phyloP scores from a whole-genome alignment of 2,329 filamentous ascomycete genomes.

The Aspergillaceae sp. region DNA sequence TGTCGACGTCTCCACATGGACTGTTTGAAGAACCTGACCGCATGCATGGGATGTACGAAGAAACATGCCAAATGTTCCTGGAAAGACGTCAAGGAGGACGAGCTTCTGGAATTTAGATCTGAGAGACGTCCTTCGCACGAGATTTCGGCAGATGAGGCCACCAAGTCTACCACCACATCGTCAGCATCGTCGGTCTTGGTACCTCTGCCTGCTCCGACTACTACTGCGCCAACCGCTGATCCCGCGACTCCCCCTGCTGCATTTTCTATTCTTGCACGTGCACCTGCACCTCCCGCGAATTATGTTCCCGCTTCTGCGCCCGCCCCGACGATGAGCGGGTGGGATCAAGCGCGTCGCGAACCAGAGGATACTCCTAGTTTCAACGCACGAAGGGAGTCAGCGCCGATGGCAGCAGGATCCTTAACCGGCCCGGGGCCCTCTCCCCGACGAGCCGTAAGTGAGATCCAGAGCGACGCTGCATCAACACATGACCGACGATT shows the following conservation, averaged over 20 bases:
- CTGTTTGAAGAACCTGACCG: constrained; percentile 77
- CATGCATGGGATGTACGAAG: constrained; percentile 78
- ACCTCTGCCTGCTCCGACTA: constrained; percentile 2
- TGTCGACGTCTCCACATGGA: constrained; percentile 72
- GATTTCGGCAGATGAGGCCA: constrained; percentile 8
- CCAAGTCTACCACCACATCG: constrained; percentile 3
- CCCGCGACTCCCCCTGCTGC: too few species aligned
- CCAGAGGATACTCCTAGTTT: constrained; percentile 2
- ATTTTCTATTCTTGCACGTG: too few species aligned
- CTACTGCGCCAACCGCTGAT: neutral
- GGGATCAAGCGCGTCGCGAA: neutral
- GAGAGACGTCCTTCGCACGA: constrained; percentile 8
- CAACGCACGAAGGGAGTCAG: constrained; percentile 13
- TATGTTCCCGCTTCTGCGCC: constrained; percentile 2
- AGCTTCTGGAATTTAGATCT: constrained; percentile 38
- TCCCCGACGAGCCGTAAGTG: constrained; percentile 31
- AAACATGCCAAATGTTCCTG: constrained; percentile 85
- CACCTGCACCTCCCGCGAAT: too few species aligned
- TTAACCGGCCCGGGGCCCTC: constrained; percentile 18
- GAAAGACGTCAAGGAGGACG: constrained; percentile 70
- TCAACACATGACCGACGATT: constrained; percentile 12
- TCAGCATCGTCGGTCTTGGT: constrained; percentile 1
- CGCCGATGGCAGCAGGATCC: constrained; percentile 14
- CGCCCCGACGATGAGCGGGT: neutral
- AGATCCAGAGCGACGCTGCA: constrained; percentile 22